Percentiles rank a stretch among this genome's conserved stretches.
Evolutionary conservation across 73 alveolate species (phyloP).

Genomic region (Paramecium octaurelia): DNA sequence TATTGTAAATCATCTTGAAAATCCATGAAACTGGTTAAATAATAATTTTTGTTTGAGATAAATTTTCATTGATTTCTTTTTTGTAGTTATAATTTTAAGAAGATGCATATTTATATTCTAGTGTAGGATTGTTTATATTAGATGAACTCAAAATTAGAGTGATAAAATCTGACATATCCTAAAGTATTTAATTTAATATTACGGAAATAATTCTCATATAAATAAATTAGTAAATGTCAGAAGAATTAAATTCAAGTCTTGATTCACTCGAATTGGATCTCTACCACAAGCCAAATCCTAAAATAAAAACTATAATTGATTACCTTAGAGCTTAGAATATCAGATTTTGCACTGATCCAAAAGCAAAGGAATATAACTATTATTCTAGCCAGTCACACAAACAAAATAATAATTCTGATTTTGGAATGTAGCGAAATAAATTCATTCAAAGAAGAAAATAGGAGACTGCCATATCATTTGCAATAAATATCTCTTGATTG

Average conservation of each 20-base stretch:
- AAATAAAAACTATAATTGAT: neutral
- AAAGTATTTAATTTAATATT: neutral
- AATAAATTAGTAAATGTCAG: neutral
- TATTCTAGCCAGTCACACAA: neutral
- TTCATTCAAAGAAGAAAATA: neutral
- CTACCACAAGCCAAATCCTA: neutral
- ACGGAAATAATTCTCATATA: neutral
- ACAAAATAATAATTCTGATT: neutral
- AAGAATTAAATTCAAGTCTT: constrained; percentile 17
- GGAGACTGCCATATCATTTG: neutral
- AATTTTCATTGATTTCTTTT: constrained; percentile 51
- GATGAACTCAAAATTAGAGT: neutral
- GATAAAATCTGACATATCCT: constrained; percentile 1
- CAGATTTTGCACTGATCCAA: neutral
- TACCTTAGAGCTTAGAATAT: neutral
- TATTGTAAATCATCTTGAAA: neutral
- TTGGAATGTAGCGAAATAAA: neutral
- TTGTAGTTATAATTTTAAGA: constrained; percentile 54
- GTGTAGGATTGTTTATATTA: neutral
- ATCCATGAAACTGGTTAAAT: neutral
- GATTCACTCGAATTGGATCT: neutral
- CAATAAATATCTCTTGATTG: neutral
- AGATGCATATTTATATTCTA: constrained; percentile 46
- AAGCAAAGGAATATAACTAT: neutral
- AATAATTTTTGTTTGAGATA: neutral